phyloP scores from a whole-genome alignment of 2,329 filamentous ascomycete species.

The Fusarium musae region DNA sequence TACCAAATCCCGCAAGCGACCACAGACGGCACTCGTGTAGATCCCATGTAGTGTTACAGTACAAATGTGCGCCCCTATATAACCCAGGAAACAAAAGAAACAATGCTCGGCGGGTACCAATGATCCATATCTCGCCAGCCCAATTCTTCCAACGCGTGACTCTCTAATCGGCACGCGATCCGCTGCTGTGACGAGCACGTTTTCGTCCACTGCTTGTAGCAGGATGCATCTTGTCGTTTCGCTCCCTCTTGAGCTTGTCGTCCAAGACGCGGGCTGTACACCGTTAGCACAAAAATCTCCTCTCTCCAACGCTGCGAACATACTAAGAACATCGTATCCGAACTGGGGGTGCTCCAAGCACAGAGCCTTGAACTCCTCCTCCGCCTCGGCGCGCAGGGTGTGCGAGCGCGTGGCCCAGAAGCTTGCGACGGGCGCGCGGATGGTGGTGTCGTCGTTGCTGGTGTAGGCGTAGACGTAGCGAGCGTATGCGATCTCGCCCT shows the following conservation, averaged over 20 bases:
- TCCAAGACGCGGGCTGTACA: constrained; percentile 69
- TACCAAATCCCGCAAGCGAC: neutral
- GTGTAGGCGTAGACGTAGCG: constrained; percentile 61
- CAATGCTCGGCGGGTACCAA: neutral
- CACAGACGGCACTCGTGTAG: neutral
- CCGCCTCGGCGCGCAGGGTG: constrained; percentile 84
- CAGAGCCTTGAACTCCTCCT: constrained; percentile 83
- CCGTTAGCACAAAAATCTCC: constrained; percentile 7
- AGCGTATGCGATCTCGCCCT: constrained; percentile 91
- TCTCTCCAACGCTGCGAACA: constrained; percentile 38
- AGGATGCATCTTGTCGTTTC: constrained; percentile 68
- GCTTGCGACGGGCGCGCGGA: constrained; percentile 41
- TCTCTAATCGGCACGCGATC: constrained; percentile 34
- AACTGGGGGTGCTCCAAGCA: constrained; percentile 93
- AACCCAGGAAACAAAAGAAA: constrained; percentile 22
- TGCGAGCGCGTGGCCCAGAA: constrained; percentile 58
- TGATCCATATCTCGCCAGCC: neutral
- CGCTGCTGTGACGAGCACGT: constrained; percentile 64
- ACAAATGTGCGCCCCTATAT: neutral
- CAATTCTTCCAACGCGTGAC: neutral
- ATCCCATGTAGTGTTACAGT: neutral
- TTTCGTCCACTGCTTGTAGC: constrained; percentile 63
- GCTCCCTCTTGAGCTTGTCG: constrained; percentile 73
- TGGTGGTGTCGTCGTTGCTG: constrained; percentile 30
- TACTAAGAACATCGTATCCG: constrained; percentile 90